Evolutionary conservation across 495 filamentous ascomycete species (phyloP).

Genomic region (Lasiosphaeris hirsuta): DNA sequence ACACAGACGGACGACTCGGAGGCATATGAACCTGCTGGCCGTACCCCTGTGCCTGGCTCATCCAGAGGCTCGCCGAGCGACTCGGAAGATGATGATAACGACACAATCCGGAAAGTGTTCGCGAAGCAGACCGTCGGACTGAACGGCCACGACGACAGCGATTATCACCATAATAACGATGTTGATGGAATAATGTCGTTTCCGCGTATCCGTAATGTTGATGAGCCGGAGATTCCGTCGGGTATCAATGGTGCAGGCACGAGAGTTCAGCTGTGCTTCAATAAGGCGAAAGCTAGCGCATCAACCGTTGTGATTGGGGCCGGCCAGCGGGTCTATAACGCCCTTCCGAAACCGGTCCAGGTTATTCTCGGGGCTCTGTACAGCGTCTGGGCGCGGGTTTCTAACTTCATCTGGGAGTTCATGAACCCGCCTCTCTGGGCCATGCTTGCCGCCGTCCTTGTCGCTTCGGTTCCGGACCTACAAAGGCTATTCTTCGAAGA

Average conservation of each 20-base stretch:
- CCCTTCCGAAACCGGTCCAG: conserved; percentile 60
- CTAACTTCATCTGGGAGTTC: conserved; percentile 73
- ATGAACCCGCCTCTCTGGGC: conserved; percentile 99
- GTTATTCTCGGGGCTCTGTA: conserved; percentile 45
- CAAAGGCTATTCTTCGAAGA: conserved; percentile 84
- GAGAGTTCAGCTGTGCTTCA: conserved; percentile 21
- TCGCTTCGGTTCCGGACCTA: conserved; percentile 83
- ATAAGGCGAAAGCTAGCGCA: conserved; percentile 21
- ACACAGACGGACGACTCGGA: conserved; percentile 37
- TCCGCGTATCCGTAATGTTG: conserved; percentile 37
- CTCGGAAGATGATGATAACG: conserved; percentile 41
- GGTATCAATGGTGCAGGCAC: conserved; percentile 33
- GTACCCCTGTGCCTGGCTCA: conserved; percentile 41
- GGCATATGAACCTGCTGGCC: conserved; percentile 44
- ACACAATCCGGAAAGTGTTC: conserved; percentile 17
- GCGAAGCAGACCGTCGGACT: conserved; percentile 17
- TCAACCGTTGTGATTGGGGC: conserved; percentile 37
- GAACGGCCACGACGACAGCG: conserved; percentile 11
- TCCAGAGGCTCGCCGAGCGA: conserved; percentile 40
- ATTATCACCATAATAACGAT: conserved; percentile 15
- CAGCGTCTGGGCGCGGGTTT: conserved; percentile 48
- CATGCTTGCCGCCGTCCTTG: conserved; percentile 83
- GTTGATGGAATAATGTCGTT: conserved; percentile 42
- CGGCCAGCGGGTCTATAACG: conserved; percentile 24
- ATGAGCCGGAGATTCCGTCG: conserved; percentile 30